Evolutionary conservation across 345 rosid species (phyloP), one percentile per base, ranked within the genome.

Genomic region (Populus alba): DNA sequence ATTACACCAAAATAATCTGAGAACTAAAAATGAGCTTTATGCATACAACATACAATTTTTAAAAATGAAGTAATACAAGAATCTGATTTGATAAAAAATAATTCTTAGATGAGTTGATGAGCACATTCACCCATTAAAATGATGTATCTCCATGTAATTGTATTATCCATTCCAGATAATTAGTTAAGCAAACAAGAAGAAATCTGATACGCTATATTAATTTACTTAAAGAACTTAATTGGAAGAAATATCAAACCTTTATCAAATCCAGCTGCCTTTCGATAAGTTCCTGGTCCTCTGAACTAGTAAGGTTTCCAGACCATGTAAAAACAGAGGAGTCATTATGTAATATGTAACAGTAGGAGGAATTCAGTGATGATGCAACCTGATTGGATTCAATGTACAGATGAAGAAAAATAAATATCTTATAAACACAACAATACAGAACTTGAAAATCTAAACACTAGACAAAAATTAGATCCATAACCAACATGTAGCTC

Each of bases 231-330:
- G 71, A 70, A 45, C 77, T 53, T 23, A 31, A 74, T 74, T 43
- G 72, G 57, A 74, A 27, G 25, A 72, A 25, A 55, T 65, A 76
- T 82, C 83, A 38, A 74, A 97, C 99, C 98, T 94, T 94, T 79
- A 97, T 97, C 88, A 92, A 80, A 91, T 97, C 99, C 78, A 97
- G 91, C 86, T 88, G 92, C 83, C 99, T 89, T 88, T 94, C 97
- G 80, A 94, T 86, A 78, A 92, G 92, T 77, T 90, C 98, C 80
- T 90, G 91, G 86, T 90, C 92, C 72, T 90, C 98, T 23, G 91
- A 55, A 73, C 88, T 83, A 78, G 97, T 87, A 61, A 92, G 90
- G 83, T 89, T 92, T 68, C 99, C 99, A 80, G 90, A 83, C 99
- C 99, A 97, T 16, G 97, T 90, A 83, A 90, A 92, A 77, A 94